Evolutionary conservation across 306 rosid species (phyloP), one percentile per base, ranked within the genome.

Genomic region (Astragalus membranaceus): DNA sequence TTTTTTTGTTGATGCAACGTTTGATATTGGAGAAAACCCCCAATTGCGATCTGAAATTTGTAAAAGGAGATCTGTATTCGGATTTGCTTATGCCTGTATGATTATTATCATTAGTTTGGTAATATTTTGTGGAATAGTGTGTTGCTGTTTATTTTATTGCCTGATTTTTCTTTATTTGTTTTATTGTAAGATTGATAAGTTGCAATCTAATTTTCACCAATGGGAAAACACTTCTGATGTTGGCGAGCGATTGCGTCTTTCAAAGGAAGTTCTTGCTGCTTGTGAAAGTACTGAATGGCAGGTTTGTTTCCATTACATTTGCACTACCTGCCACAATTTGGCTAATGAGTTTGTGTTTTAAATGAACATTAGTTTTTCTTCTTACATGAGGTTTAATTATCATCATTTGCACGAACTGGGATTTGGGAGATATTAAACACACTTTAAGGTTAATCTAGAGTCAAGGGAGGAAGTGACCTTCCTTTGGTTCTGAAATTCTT

Each of bases 201-300:
- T 95, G 84, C 96, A 84, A 72, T 85, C 92, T 62, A 79, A 87
- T 52, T 91, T 89, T 83, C 88, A 81, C 66, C 89, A 88, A 82
- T 91, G 97, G 99, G 87, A 86, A 75, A 85, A 65, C 43, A 46
- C 83, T 68, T 65, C 85, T 57, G 80, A 76, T 79, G 17, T 79
- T 32, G 95, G 79, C 42, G 90, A 91, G 78, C 87, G 82, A 76
- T 23, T 67, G 23, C 84, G 49, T 49, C 92, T 84, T 69, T 72
- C 88, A 63, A 89, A 91, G 81, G 96, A 89, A 68, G 81, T 95
- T 64, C 68, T 89, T 69, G 55, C 93, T 72, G 54, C 52, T 71
- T 89, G 97, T 75, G 96, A 84, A 63, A 89, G 96, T 80, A 80
- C 89, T 76, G 97, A 81, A 37, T 95, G 99, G 99, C 97, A 95